These are phyloP conservation scores for Jimgerdemannia flammicorona DNA, from an alignment of 192 early-diverging fungal genomes.

Conservation along the genomic window DNA sequence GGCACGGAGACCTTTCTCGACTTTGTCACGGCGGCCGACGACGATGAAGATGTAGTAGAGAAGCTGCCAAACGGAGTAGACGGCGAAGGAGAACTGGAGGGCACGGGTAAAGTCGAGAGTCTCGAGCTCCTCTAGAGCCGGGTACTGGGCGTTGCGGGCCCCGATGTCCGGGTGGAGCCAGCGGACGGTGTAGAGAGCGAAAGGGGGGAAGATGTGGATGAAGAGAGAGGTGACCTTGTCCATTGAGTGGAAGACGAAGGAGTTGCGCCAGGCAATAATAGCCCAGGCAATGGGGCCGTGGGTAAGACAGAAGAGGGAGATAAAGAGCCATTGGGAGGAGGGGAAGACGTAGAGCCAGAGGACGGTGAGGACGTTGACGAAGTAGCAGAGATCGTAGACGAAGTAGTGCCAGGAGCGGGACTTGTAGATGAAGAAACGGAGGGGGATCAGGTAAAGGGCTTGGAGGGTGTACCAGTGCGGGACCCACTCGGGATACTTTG, in stretches of 20 bases:
- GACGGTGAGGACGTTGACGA: constrained; percentile 52
- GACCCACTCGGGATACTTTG: constrained; percentile 48
- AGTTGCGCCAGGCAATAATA: constrained; percentile 51
- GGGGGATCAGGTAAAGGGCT: constrained; percentile 29
- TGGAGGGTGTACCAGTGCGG: constrained; percentile 53
- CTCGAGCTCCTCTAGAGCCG: constrained; percentile 40
- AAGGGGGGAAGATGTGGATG: constrained; percentile 61
- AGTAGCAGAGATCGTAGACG: constrained; percentile 58
- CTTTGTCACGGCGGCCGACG: neutral
- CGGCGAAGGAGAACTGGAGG: neutral
- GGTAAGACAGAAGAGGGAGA: constrained; percentile 39
- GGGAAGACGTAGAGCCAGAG: constrained; percentile 50
- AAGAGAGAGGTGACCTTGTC: constrained; percentile 67
- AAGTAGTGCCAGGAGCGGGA: constrained; percentile 56
- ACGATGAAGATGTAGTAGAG: constrained; percentile 6
- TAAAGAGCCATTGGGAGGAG: constrained; percentile 28
- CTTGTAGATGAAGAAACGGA: constrained; percentile 54
- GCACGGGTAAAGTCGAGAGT: neutral
- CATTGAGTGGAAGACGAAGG: constrained; percentile 55
- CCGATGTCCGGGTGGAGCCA: constrained; percentile 46
- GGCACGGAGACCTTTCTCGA: constrained; percentile 31
- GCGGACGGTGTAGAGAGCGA: constrained; percentile 52
- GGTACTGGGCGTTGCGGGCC: constrained; percentile 35
- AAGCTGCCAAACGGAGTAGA: neutral
- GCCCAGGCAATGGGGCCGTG: constrained; percentile 66